phyloP scores from a whole-genome alignment of 2,329 filamentous ascomycete species.

The Zalaria obscura region DNA sequence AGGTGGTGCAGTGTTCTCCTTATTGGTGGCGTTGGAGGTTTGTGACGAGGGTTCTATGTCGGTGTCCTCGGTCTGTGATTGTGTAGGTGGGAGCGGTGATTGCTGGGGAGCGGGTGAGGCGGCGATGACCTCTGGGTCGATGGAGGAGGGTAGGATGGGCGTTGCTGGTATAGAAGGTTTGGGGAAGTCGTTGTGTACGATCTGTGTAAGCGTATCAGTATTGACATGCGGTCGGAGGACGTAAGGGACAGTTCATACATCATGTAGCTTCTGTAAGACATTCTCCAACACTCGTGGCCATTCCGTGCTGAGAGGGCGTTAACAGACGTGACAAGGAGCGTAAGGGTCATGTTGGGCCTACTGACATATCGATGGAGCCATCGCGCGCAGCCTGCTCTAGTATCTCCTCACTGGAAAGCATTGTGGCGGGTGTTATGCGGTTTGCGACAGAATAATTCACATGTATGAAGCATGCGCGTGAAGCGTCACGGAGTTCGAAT shows the following conservation, averaged over 20 bases:
- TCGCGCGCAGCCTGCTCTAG: slow-evolving; percentile 43
- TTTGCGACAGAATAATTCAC: no score
- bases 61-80: slow-evolving; percentile 3
- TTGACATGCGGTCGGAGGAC: no score
- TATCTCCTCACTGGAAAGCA: slow-evolving; percentile 28
- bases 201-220: slow-evolving; percentile 33
- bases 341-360: slow-evolving; percentile 16
- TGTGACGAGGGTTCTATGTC: slow-evolving; percentile 5
- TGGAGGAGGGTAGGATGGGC: slow-evolving; percentile 25
- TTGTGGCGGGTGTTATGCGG: neutral
- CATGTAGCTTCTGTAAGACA: slow-evolving; percentile 54
- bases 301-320: slow-evolving; percentile 36
- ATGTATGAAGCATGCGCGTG: no score
- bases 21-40: slow-evolving; percentile 39
- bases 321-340: slow-evolving; percentile 9
- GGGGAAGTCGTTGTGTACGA: slow-evolving; percentile 61
- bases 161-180: slow-evolving; percentile 44
- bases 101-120: slow-evolving; percentile 13
- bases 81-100: slow-evolving; percentile 16
- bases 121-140: slow-evolving; percentile 18
- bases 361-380: slow-evolving; percentile 45
- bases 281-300: slow-evolving; percentile 56
- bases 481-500: no score
- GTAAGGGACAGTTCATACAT: slow-evolving; percentile 24
- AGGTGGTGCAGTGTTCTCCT: slow-evolving; percentile 49